These are phyloP conservation scores for Hypoxylon sp. DNA, from an alignment of 2,329 filamentous ascomycete species.

Conservation along the genomic window DNA sequence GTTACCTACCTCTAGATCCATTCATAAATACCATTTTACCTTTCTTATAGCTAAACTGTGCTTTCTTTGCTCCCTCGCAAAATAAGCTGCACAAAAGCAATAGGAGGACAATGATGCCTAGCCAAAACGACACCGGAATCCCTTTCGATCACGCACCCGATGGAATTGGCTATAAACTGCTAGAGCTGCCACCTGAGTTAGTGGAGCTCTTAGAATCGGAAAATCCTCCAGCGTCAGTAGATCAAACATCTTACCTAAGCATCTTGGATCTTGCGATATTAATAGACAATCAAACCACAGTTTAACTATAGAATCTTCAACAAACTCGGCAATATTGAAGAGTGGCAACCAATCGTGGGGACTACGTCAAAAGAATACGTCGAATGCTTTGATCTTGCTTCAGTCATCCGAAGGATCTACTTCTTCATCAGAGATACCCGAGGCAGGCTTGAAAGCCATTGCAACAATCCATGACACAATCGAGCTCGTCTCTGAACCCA, in stretches of 20 bases:
- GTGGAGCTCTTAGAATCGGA: constrained; percentile 63
- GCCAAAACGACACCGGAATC: constrained; percentile 56
- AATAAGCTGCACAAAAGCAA: no score
- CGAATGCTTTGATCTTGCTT: constrained; percentile 70
- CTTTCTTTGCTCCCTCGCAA: no score
- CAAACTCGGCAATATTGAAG: constrained; percentile 62
- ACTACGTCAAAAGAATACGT: constrained; percentile 72
- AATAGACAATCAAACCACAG: constrained; percentile 46
- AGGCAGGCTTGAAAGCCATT: constrained; percentile 56
- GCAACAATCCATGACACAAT: constrained; percentile 69
- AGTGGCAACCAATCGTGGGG: constrained; percentile 63
- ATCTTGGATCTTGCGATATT: not conserved
- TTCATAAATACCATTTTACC: not conserved
- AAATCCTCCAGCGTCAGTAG: constrained; percentile 60
- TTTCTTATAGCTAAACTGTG: no score
- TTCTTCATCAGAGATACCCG: constrained; percentile 38
- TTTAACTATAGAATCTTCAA: constrained; percentile 59
- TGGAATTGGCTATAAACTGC: constrained; percentile 63
- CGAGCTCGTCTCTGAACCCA: constrained; percentile 61
- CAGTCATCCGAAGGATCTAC: constrained; percentile 41
- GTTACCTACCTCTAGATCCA: no score
- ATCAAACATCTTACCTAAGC: constrained; percentile 5
- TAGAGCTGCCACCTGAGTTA: constrained; percentile 69
- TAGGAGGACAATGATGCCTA: no score
- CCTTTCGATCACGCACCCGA: constrained; percentile 60